Percentiles rank a stretch among this genome's conserved stretches.
Evolutionary conservation across 1,139 yeast genomes (phyloP).

Genomic region (Candida glucosophila): DNA sequence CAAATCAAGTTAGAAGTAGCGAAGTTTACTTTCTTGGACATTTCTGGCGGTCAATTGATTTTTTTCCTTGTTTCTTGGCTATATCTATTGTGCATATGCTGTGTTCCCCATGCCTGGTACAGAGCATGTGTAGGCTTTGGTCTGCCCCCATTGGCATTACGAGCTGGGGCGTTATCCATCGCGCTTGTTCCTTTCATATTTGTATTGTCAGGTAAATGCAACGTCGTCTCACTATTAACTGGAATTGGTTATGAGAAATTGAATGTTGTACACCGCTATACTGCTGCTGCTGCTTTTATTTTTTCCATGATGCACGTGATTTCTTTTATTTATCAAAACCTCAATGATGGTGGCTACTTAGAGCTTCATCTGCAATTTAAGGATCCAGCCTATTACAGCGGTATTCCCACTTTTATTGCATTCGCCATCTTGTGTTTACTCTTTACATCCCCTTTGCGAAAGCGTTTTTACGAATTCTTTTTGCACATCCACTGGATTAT

Average conservation of each 20-base stretch:
- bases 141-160: conserved; percentile 53
- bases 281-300: conserved; percentile 35
- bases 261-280: conserved; percentile 46
- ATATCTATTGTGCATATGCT: conserved; percentile 37
- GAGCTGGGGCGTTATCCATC: conserved; percentile 46
- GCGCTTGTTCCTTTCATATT: conserved; percentile 47
- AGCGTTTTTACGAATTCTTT: conserved; percentile 42
- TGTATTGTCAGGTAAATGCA: conserved; percentile 45
- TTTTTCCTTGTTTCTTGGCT: conserved; percentile 30
- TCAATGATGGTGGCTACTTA: conserved; percentile 42
- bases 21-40: conserved; percentile 39
- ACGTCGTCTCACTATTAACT: conserved; percentile 40
- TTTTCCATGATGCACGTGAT: conserved; percentile 45
- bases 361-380: conserved; percentile 11
- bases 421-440: conserved; percentile 38
- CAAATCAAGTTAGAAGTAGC: conserved; percentile 31
- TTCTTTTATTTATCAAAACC: conserved; percentile 42
- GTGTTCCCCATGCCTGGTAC: conserved; percentile 47
- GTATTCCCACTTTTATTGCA: conserved; percentile 37
- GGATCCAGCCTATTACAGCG: conserved; percentile 17
- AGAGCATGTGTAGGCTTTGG: conserved; percentile 53
- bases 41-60: conserved; percentile 40
- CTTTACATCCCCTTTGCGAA: conserved; percentile 38
- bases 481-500: conserved; percentile 51
- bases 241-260: conserved; percentile 51